These are phyloP conservation scores for Leccinellum albellum DNA, from an alignment of 768 basidiomycete genomes.

Conservation along the genomic window DNA sequence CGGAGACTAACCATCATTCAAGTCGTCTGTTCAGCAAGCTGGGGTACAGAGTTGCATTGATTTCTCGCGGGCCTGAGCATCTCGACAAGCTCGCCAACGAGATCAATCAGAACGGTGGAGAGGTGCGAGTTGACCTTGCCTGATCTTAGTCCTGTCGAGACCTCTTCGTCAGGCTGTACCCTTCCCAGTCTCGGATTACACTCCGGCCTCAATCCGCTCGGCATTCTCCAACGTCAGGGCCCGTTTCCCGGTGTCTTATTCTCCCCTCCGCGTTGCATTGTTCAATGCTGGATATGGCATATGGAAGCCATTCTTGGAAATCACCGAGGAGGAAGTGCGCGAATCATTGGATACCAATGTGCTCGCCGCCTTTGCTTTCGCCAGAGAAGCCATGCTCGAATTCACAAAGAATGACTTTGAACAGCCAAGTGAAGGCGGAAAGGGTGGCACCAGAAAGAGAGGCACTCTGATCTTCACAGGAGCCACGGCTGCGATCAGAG, in stretches of 20 bases:
- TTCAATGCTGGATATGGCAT: conserved; percentile 58
- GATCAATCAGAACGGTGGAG: conserved; percentile 55
- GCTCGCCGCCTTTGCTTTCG: conserved; percentile 59
- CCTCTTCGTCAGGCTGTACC: conserved; percentile 43
- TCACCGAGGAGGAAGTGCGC: conserved; percentile 56
- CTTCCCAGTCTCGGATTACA: conserved; percentile 53
- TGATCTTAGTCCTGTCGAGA: neutral
- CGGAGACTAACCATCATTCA: conserved; percentile 1
- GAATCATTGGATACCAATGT: conserved; percentile 49
- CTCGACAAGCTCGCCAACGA: conserved; percentile 53
- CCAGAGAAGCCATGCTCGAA: conserved; percentile 53
- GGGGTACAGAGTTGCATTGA: conserved; percentile 64
- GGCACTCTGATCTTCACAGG: conserved; percentile 72
- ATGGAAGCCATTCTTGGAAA: conserved; percentile 65
- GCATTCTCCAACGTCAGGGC: conserved; percentile 46
- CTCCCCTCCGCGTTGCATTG: conserved; percentile 56
- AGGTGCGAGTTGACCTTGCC: conserved; percentile 35
- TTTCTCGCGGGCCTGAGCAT: conserved; percentile 53
- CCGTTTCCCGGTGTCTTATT: conserved; percentile 43
- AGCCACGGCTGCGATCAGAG: conserved; percentile 63
- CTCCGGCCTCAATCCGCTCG: conserved; percentile 46
- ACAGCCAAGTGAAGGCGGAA: conserved; percentile 39
- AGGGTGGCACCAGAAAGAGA: conserved; percentile 44
- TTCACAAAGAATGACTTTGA: conserved; percentile 52
- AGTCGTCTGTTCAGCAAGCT: conserved; percentile 59